Conservation (phyloP, 208 protist genomes). For the Leishmania mexicana region DNA sequence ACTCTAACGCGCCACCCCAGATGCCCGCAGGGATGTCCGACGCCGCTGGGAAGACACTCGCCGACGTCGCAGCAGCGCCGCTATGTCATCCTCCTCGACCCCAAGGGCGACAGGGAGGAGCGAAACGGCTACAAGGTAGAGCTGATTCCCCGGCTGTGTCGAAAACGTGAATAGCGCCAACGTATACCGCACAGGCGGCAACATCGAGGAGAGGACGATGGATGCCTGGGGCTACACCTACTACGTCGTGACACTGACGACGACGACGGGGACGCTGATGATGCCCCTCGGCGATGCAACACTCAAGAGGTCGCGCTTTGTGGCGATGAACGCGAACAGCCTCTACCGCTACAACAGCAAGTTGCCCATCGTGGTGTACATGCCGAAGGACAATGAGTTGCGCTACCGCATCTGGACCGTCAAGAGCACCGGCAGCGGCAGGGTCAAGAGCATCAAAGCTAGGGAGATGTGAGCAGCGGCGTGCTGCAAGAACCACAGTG, state of each 20-base stretch:
- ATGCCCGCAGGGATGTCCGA: conserved; percentile 4
- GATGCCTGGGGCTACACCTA: conserved; percentile 71
- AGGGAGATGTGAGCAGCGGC: conserved; percentile 1
- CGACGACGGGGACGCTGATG: conserved; percentile 34
- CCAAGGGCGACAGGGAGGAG: conserved; percentile 46
- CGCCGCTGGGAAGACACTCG: conserved; percentile 32
- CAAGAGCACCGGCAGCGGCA: conserved; percentile 5
- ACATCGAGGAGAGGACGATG: conserved; percentile 53
- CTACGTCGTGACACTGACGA: conserved; percentile 17
- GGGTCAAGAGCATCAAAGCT: conserved; percentile 3
- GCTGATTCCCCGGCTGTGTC: conserved; percentile 66
- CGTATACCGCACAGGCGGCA: conserved; percentile 43
- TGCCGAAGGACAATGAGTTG: conserved; percentile 47
- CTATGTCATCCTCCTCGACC: conserved; percentile 73
- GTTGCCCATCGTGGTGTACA: conserved; percentile 56
- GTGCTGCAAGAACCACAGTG: background rate
- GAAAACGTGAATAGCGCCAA: conserved; percentile 52
- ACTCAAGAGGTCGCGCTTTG: conserved; percentile 35
- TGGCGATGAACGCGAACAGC: conserved; percentile 16
- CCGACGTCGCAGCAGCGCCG: conserved; percentile 51
- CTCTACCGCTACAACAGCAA: conserved; percentile 62
- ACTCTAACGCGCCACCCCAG: background rate
- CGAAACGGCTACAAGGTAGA: conserved; percentile 57
- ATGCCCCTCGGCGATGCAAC: conserved; percentile 37
- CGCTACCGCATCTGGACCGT: conserved; percentile 59